These are phyloP conservation scores for Cladosporium colombiae DNA, from an alignment of 2,329 filamentous ascomycete genomes.

Conservation along the genomic window DNA sequence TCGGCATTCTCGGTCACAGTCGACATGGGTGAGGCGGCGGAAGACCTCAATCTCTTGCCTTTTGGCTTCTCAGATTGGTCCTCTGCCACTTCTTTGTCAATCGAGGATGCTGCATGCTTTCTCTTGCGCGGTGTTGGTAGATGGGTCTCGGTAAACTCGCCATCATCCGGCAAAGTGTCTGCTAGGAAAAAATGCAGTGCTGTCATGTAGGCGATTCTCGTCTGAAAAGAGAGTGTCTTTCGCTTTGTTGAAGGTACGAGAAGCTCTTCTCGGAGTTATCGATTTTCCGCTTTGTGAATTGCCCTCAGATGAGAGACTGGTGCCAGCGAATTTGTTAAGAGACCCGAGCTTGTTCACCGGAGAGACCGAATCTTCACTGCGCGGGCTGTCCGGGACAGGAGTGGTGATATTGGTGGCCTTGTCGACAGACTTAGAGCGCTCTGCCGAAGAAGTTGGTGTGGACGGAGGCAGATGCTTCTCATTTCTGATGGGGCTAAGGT, in stretches of 20 bases:
- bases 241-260: neutral
- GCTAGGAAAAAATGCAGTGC: neutral
- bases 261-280: neutral
- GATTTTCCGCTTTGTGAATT: neutral
- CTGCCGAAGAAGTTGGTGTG: neutral
- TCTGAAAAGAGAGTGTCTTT: neutral
- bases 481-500: neutral
- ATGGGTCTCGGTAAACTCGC: neutral
- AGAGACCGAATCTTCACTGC: neutral
- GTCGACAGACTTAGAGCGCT: neutral
- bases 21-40: too few species aligned
- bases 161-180: neutral
- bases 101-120: neutral
- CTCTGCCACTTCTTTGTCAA: too few species aligned
- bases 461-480: neutral
- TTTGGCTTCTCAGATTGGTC: too few species aligned
- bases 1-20: too few species aligned
- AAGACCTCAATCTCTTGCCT: too few species aligned
- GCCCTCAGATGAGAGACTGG: neutral
- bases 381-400: neutral
- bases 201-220: neutral
- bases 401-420: neutral
- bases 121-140: neutral
- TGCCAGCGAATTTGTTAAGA: neutral
- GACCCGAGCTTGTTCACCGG: neutral